phyloP scores from a whole-genome alignment of 179 eudicot genomes.

The Vitellaria paradoxa region DNA sequence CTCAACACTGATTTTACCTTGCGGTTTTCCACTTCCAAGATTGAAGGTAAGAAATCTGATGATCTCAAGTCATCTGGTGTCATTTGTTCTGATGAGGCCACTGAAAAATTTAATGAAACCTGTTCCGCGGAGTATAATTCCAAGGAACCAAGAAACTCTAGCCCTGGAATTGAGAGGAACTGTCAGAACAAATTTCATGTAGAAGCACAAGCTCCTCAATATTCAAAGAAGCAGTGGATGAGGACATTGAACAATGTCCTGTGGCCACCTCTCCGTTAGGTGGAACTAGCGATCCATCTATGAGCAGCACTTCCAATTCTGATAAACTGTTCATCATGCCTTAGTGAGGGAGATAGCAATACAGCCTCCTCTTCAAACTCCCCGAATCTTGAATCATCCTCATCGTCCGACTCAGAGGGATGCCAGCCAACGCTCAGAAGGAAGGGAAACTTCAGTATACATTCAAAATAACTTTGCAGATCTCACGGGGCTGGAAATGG shows the following conservation, averaged over 20 bases:
- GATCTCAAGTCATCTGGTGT: constrained; percentile 34
- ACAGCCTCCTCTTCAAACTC: constrained; percentile 50
- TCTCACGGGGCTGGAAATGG: constrained; percentile 33
- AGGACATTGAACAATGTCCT: constrained; percentile 33
- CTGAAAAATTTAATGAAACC: constrained; percentile 25
- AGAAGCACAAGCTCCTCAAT: constrained; percentile 23
- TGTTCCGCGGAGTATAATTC: constrained; percentile 25
- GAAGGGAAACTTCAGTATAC: constrained; percentile 39
- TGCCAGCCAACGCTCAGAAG: constrained; percentile 62
- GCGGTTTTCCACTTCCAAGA: constrained; percentile 42
- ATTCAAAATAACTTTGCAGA: constrained; percentile 32
- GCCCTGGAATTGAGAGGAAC: constrained; percentile 15
- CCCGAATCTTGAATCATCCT: constrained; percentile 64
- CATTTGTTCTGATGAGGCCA: constrained; percentile 30
- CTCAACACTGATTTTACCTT: constrained; percentile 64
- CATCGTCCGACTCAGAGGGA: constrained; percentile 88
- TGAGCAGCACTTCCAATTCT: constrained; percentile 64
- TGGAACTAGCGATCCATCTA: constrained; percentile 47
- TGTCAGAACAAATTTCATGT: constrained; percentile 14
- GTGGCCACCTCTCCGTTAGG: constrained; percentile 30
- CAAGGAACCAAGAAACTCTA: constrained; percentile 18
- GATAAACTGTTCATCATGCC: constrained; percentile 92
- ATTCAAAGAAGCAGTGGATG: constrained; percentile 37
- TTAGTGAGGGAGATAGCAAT: constrained; percentile 82
- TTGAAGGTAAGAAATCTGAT: constrained; percentile 38